Base-by-base conservation (phyloP, 148 eudicot genomes). In the Fagopyrum homotropicum region DNA sequence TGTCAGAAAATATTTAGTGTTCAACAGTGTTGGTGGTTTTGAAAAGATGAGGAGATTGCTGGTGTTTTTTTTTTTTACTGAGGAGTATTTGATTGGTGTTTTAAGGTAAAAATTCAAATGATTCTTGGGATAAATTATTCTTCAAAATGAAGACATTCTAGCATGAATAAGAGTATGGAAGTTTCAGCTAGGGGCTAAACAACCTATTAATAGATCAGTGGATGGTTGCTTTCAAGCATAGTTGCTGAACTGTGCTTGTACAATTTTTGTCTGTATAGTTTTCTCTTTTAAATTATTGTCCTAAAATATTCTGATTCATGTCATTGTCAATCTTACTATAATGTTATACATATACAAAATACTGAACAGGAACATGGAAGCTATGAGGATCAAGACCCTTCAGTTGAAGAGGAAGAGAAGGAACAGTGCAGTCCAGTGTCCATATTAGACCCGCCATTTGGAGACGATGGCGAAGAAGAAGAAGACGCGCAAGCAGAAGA, bases 361-460 rank as follows among this genome's bases (percentile, higher is more conserved):
- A n/a, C 5, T 74, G 45, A 51, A 64, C 77, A 89, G 93, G 86
- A 83, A 44, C 72, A 81, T 19, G 82, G 51, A 35, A 80, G 52
- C 43, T 75, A 72, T 52, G 83, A 82, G 49, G 73, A 74, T 15
- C 49, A 46, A 40, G 79, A 84, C n/a, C 77, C n/a, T 43, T 73
- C 66, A 45, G 49, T 45, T 46, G 90, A 84, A 30, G 83, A 88
- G 30, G 89, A 84, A 70, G 95, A 94, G 72, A 90, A 87, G 75
- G 98, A 94, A 59, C 98, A 94, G 50, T 86, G 82, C 64, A 94
- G 98, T 50, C 98, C 98, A 0, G 98, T 94, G 64, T 91, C 96
- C 0, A 87, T 94, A 26, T 79, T 94, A 71, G 98, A 91, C 74
- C 88, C 93, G 16, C 95, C 85, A 6, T 95, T 87, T 45, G 91